phyloP scores from a whole-genome alignment of 129 eudicot genomes.

The Cynara cardunculus region DNA sequence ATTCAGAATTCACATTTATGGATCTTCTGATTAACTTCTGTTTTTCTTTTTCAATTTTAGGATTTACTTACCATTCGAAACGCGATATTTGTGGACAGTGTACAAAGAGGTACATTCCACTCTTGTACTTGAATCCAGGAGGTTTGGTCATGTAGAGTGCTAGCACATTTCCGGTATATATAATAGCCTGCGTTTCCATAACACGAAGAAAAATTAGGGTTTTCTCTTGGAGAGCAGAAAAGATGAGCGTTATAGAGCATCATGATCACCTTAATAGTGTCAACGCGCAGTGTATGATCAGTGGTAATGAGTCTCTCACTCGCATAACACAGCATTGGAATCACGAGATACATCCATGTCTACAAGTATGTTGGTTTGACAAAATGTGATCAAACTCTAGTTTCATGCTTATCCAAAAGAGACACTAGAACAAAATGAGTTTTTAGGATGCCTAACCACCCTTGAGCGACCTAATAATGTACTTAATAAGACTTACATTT shows the following conservation, averaged over 20 bases:
- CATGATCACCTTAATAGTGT: slow-evolving; percentile 60
- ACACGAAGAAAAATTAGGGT: background rate
- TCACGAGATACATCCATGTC: slow-evolving; percentile 91
- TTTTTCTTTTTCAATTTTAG: background rate
- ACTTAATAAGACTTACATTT: background rate
- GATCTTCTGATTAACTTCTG: background rate
- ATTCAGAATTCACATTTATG: background rate
- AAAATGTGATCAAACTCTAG: background rate
- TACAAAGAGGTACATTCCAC: slow-evolving; percentile 97
- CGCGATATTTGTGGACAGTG: slow-evolving; percentile 83
- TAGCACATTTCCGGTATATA: slow-evolving; percentile 80
- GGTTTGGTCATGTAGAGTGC: slow-evolving; percentile 95
- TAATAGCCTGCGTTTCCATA: slow-evolving; percentile 65
- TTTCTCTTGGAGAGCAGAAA: background rate
- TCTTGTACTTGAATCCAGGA: slow-evolving; percentile 78
- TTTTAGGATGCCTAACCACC: background rate
- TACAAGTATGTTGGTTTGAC: slow-evolving; percentile 25
- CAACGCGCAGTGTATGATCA: slow-evolving; percentile 53
- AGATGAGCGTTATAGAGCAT: background rate
- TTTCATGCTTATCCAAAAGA: background rate
- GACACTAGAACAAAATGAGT: background rate
- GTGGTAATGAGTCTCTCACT: slow-evolving; percentile 64
- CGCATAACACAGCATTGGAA: slow-evolving; percentile 60
- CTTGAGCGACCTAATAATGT: background rate
- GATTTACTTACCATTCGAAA: slow-evolving; percentile 64